Conservation (phyloP, 1,284 basidiomycete genomes). For the Cerioporus squamosus region DNA sequence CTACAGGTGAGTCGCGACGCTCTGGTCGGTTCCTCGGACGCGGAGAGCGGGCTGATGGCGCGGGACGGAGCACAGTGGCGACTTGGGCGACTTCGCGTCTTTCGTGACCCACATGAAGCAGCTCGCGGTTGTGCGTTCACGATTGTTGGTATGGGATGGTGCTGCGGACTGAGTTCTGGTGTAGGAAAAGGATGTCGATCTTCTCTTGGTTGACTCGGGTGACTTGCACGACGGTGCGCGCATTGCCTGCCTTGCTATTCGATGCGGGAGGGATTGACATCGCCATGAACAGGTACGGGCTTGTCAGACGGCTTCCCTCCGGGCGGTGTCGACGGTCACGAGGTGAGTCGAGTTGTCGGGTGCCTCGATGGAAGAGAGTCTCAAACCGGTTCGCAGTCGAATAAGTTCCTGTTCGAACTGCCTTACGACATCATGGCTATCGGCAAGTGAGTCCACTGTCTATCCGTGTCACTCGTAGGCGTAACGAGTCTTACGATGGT, state of each 20-base stretch:
- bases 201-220: constrained; percentile 74
- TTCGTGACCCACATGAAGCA: constrained; percentile 85
- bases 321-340: constrained; percentile 75
- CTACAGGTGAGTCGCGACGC: constrained; percentile 52
- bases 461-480: too few species aligned
- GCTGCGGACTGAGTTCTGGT: not conserved
- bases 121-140: constrained; percentile 51
- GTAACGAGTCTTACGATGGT: not conserved
- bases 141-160: not conserved
- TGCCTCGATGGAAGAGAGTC: not conserved
- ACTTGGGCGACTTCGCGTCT: constrained; percentile 81
- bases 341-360: constrained; percentile 43
- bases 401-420: constrained; percentile 74
- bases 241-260: constrained; percentile 21
- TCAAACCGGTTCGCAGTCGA: constrained; percentile 45
- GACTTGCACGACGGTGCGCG: constrained; percentile 78
- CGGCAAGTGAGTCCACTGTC: constrained; percentile 65
- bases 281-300: constrained; percentile 55
- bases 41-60: not conserved
- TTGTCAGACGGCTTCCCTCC: constrained; percentile 73
- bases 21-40: not conserved
- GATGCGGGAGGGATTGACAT: not conserved
- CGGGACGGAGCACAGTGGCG: constrained; percentile 49
- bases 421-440: constrained; percentile 86
- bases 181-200: constrained; percentile 69